Evolutionary conservation across 768 basidiomycete genomes (phyloP).

Genomic region (Roridomyces roridus): DNA sequence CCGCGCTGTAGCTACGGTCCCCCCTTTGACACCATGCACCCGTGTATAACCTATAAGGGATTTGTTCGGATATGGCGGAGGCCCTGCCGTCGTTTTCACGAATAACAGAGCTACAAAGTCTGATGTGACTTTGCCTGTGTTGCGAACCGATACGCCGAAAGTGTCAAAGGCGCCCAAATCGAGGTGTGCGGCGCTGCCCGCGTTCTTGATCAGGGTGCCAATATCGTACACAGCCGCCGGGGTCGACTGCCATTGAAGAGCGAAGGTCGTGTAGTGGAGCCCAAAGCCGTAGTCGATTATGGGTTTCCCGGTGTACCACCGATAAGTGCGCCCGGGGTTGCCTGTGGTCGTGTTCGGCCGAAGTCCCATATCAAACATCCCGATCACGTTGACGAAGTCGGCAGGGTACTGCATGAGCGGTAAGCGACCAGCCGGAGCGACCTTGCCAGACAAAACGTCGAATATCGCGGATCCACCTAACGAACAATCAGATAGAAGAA

Average conservation of each 20-base stretch:
- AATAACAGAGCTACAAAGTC: constrained; percentile 66
- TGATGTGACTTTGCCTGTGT: constrained; percentile 54
- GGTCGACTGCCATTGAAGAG: constrained; percentile 44
- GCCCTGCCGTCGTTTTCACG: constrained; percentile 53
- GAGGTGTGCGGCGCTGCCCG: constrained; percentile 29
- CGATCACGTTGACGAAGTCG: constrained; percentile 50
- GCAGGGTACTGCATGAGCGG: constrained; percentile 61
- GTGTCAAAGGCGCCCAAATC: constrained; percentile 57
- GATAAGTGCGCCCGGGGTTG: constrained; percentile 63
- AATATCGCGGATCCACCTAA: constrained; percentile 59
- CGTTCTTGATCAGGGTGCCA: constrained; percentile 38
- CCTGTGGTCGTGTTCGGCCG: constrained; percentile 47
- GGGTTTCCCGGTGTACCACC: constrained; percentile 59
- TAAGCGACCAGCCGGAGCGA: constrained; percentile 61
- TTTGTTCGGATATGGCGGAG: constrained; percentile 58
- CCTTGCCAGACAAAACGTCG: constrained; percentile 57
- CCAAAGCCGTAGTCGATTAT: constrained; percentile 62
- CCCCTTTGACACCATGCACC: constrained; percentile 13
- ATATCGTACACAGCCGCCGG: constrained; percentile 48
- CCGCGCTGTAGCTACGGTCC: constrained; percentile 9
- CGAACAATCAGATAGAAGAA: too few species aligned
- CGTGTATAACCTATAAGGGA: constrained; percentile 56
- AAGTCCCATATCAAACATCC: constrained; percentile 65
- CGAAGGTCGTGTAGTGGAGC: constrained; percentile 61
- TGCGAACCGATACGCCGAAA: constrained; percentile 53